phyloP scores from a whole-genome alignment of 2,329 filamentous ascomycete genomes.

The Acrodontium crateriforme region DNA sequence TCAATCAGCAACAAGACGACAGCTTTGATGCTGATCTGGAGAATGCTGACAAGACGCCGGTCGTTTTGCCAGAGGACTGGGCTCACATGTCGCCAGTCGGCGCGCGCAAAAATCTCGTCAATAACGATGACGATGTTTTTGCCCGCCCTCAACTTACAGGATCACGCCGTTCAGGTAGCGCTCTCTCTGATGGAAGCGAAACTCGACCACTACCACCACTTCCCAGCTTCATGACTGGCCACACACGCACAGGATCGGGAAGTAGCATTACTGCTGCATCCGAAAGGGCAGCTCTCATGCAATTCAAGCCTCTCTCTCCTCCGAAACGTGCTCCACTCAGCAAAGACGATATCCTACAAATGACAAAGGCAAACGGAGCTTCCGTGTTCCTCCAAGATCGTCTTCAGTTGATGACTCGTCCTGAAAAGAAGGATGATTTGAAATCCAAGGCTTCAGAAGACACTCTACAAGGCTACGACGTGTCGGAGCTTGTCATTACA shows the following conservation, averaged over 20 bases:
- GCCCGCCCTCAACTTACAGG: slow-evolving; percentile 28
- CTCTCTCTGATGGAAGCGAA: slow-evolving; percentile 59
- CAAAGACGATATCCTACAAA: slow-evolving; percentile 66
- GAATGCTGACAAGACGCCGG: slow-evolving; percentile 91
- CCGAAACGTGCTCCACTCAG: slow-evolving; percentile 52
- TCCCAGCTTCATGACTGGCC: slow-evolving; percentile 45
- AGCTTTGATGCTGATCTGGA: slow-evolving; percentile 94
- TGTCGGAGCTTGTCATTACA: slow-evolving; percentile 16
- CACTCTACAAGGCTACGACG: slow-evolving; percentile 38
- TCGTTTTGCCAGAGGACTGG: slow-evolving; percentile 97
- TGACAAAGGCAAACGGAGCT: slow-evolving; percentile 44
- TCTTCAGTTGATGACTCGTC: slow-evolving; percentile 63
- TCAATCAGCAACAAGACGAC: slow-evolving; percentile 45
- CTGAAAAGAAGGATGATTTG: slow-evolving; percentile 7
- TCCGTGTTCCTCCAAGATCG: slow-evolving; percentile 73
- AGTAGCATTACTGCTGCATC: slow-evolving; percentile 49
- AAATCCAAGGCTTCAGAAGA: slow-evolving; percentile 21
- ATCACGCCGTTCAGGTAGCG: slow-evolving; percentile 58
- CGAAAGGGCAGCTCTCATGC: slow-evolving; percentile 54
- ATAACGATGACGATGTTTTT: slow-evolving; percentile 53
- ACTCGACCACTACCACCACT: slow-evolving; percentile 77
- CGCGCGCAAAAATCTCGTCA: slow-evolving; percentile 40
- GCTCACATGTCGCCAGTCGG: slow-evolving; percentile 57
- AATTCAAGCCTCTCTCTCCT: slow-evolving; percentile 58
- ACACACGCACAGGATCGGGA: slow-evolving; percentile 18